A percentile compares a stretch with the other conserved stretches of the same genome.
These are phyloP conservation scores for Beauveria varroae DNA, from an alignment of 2,329 filamentous ascomycete species.

Conservation along the genomic window DNA sequence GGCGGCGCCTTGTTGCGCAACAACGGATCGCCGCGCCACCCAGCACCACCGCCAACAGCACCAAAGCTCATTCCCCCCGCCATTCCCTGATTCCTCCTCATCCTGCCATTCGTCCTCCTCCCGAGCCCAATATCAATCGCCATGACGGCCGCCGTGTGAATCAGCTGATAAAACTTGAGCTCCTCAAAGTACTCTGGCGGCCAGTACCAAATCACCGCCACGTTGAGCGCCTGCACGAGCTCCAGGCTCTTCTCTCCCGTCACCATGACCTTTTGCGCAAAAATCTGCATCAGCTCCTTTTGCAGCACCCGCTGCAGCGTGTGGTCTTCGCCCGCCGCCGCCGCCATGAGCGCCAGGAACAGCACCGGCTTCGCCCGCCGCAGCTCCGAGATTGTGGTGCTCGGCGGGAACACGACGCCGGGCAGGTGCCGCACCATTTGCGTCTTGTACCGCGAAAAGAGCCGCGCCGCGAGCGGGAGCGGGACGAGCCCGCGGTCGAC, in stretches of 20 bases:
- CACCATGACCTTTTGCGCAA: constrained; percentile 68
- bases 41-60: constrained; percentile 8
- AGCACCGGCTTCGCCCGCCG: constrained; percentile 54
- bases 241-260: constrained; percentile 76
- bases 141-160: constrained; percentile 75
- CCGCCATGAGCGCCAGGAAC: constrained; percentile 64
- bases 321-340: constrained; percentile 51
- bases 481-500: constrained; percentile 54
- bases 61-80: not conserved
- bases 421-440: constrained; percentile 56
- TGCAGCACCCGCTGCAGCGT: constrained; percentile 54
- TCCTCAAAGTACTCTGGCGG: constrained; percentile 78
- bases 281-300: constrained; percentile 61
- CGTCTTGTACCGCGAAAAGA: constrained; percentile 52
- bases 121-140: constrained; percentile 77
- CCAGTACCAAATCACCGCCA: constrained; percentile 77
- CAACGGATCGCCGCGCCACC: constrained; percentile 28
- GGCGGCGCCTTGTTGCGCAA: constrained; percentile 31
- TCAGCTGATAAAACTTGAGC: constrained; percentile 82
- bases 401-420: constrained; percentile 50
- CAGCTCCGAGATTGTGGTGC: constrained; percentile 46
- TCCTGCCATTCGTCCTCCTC: constrained; percentile 22
- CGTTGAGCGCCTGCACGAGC: constrained; percentile 68
- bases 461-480: constrained; percentile 43
- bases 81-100: not conserved